These are phyloP conservation scores for Silybum marianum DNA, from an alignment of 129 eudicot genomes.

Conservation along the genomic window DNA sequence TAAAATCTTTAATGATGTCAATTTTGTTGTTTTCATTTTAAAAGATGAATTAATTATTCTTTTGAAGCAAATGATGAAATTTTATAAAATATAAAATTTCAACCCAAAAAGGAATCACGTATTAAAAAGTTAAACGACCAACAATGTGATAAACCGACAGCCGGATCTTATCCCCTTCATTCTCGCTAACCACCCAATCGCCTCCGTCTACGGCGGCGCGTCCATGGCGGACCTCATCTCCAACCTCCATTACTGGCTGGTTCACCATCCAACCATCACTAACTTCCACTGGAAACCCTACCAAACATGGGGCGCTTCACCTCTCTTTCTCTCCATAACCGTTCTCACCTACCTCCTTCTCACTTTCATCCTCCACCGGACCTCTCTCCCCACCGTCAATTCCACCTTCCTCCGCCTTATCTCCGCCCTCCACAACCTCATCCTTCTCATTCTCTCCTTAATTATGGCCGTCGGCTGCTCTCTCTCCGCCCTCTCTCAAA, in stretches of 20 bases:
- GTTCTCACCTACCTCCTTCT: constrained; percentile 68
- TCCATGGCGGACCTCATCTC: constrained; percentile 34
- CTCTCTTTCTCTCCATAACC: constrained; percentile 59
- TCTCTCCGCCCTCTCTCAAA: constrained; percentile 67
- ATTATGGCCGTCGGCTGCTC: constrained; percentile 78
- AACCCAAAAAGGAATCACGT: too few species aligned
- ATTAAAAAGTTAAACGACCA: too few species aligned
- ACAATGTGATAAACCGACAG: neutral
- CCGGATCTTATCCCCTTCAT: constrained; percentile 27
- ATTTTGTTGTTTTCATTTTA: too few species aligned
- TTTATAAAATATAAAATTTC: too few species aligned
- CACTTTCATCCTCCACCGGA: constrained; percentile 60
- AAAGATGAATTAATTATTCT: too few species aligned
- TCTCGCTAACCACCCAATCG: neutral
- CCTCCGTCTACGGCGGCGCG: constrained; percentile 51
- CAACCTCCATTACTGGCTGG: constrained; percentile 61
- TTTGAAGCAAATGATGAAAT: too few species aligned
- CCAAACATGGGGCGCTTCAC: constrained; percentile 68
- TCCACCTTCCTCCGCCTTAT: constrained; percentile 64
- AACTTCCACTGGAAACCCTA: constrained; percentile 63
- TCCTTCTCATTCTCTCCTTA: constrained; percentile 75
- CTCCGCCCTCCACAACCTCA: constrained; percentile 79
- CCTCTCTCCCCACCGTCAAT: constrained; percentile 45
- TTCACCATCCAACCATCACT: constrained; percentile 70
- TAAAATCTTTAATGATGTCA: too few species aligned